These are phyloP conservation scores for Pythium aristosporum DNA, from an alignment of 352 stramenopile genomes.

Conservation along the genomic window DNA sequence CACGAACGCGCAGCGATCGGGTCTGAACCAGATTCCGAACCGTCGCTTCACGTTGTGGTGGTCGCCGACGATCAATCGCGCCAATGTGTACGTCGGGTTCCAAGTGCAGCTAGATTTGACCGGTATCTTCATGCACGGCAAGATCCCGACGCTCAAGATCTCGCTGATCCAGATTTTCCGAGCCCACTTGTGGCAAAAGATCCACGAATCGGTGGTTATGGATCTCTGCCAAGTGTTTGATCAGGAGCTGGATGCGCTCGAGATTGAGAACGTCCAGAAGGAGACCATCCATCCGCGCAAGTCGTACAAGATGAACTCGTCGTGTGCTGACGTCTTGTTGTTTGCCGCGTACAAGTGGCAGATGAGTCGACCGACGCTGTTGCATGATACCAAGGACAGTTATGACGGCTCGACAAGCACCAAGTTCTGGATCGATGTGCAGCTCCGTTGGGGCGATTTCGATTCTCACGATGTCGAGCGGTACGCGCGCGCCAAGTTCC, in stretches of 20 bases:
- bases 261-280: slow-evolving; percentile 99
- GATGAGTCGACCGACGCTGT: slow-evolving; percentile 73
- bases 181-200: slow-evolving; percentile 99
- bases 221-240: slow-evolving; percentile 98
- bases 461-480: slow-evolving; percentile 99
- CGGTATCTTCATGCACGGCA: slow-evolving; percentile 99
- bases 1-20: slow-evolving; percentile 98
- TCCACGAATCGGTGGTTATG: slow-evolving; percentile 99
- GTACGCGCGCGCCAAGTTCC: slow-evolving; percentile 98
- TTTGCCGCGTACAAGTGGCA: slow-evolving; percentile 99
- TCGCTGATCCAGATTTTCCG: slow-evolving; percentile 97
- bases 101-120: slow-evolving; percentile 99
- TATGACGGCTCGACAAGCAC: slow-evolving; percentile 94
- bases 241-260: slow-evolving; percentile 98
- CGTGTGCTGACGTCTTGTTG: slow-evolving; percentile 98
- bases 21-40: slow-evolving; percentile 99
- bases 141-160: slow-evolving; percentile 99
- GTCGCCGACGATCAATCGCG: slow-evolving; percentile 99
- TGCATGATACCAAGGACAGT: slow-evolving; percentile 96
- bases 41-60: slow-evolving; percentile 99
- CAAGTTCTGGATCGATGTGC: slow-evolving; percentile 99
- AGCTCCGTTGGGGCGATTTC: slow-evolving; percentile 99
- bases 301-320: slow-evolving; percentile 99
- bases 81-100: slow-evolving; percentile 99
- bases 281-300: slow-evolving; percentile 99